Conservation (phyloP, 768 basidiomycete species). For the Tephrocybe rancida region DNA sequence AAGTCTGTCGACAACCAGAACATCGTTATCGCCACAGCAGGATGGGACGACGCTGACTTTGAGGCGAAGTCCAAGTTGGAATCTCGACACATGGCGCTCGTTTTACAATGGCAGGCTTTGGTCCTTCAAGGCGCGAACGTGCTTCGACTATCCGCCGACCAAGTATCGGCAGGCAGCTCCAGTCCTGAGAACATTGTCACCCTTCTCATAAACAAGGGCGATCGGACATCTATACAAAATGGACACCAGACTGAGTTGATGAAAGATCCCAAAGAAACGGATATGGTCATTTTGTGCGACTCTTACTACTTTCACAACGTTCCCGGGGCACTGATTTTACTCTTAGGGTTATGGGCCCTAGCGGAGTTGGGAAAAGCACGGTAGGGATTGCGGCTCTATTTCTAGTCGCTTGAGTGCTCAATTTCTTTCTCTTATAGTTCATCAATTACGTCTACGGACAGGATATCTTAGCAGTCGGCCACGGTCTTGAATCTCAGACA, state of each 20-base stretch:
- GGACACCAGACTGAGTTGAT: no score
- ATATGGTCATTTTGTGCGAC: conserved; percentile 12
- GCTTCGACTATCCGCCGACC: not conserved
- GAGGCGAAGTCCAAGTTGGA: not conserved
- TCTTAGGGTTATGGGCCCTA: conserved; percentile 5
- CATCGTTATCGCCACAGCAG: not conserved
- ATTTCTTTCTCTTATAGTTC: not conserved
- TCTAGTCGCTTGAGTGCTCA: not conserved
- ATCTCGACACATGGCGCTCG: not conserved
- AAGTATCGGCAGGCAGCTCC: not conserved
- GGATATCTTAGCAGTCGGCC: not conserved
- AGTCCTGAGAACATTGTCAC: not conserved
- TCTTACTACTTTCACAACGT: no score
- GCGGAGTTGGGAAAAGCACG: conserved; percentile 17
- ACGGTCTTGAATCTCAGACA: not conserved
- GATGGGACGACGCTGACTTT: not conserved
- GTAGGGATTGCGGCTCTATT: not conserved
- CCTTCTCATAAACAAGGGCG: not conserved
- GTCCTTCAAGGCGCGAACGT: not conserved
- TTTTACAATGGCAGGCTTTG: not conserved
- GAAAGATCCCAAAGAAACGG: not conserved
- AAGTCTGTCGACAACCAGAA: not conserved
- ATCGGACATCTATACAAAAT: no score
- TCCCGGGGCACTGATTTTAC: not conserved
- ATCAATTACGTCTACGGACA: conserved; percentile 1